These are phyloP conservation scores for Suhomyces ambrosiae DNA, from an alignment of 1,139 yeast genomes.

Conservation along the genomic window DNA sequence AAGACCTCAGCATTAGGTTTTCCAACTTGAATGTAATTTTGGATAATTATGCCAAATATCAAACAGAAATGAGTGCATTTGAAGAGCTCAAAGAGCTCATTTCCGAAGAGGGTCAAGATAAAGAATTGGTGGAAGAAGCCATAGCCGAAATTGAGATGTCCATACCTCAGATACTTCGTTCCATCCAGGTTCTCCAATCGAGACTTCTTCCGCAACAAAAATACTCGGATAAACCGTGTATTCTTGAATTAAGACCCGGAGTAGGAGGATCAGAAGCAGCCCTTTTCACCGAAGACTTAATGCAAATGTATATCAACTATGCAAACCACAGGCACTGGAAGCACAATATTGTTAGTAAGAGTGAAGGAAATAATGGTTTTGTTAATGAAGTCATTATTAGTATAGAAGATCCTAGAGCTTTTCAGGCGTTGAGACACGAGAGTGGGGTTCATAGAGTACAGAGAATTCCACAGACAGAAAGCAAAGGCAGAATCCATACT, in stretches of 20 bases:
- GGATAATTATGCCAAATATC: slow-evolving; percentile 53
- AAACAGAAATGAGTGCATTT: slow-evolving; percentile 35
- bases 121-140: slow-evolving; percentile 33
- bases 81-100: slow-evolving; percentile 40
- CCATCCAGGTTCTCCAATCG: slow-evolving; percentile 51
- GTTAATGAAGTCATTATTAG: slow-evolving; percentile 76
- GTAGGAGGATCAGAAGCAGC: slow-evolving; percentile 96
- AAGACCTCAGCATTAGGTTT: slow-evolving; percentile 56
- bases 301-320: slow-evolving; percentile 78
- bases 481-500: slow-evolving; percentile 92
- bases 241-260: slow-evolving; percentile 89
- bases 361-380: slow-evolving; percentile 61
- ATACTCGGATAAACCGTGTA: slow-evolving; percentile 75
- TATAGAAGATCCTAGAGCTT: slow-evolving; percentile 77
- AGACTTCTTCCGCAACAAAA: slow-evolving; percentile 75
- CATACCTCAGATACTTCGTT: slow-evolving; percentile 37
- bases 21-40: slow-evolving; percentile 57
- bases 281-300: slow-evolving; percentile 76
- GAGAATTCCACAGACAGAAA: slow-evolving; percentile 88
- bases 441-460: slow-evolving; percentile 98
- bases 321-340: slow-evolving; percentile 72
- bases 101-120: slow-evolving; percentile 32
- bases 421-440: slow-evolving; percentile 72
- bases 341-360: slow-evolving; percentile 57
- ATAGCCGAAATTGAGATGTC: slow-evolving; percentile 26